Evolutionary conservation across 148 eudicot genomes (phyloP), one percentile per base, ranked within the genome.

Genomic region (Rhododendron williamsianum): DNA sequence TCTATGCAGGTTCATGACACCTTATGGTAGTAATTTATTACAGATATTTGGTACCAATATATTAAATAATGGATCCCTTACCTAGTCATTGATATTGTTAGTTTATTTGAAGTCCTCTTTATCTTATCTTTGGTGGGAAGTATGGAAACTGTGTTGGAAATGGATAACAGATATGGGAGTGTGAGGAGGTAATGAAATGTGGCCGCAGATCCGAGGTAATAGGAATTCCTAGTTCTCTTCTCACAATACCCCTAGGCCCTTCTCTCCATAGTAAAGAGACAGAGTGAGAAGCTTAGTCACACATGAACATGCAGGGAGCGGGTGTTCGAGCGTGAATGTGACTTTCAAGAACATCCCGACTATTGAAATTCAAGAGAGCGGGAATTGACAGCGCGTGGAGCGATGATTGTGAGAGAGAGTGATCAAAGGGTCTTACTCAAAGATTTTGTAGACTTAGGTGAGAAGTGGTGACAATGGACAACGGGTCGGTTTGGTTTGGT

Each of bases 101-200:
- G 1, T 80, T 86, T 82, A 82, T 82, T 81, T 86, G 71, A 73
- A 33, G 19, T 56, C 78, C 25, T 73, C 71, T 78, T 41, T 82
- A 86, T 83, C 88, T 86, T 86, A 86, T 86, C 85, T 67, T 77
- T 74, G 52, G 35, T 63, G 78, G 82, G 74, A 63, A 33, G 82
- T 67, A 60, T 86, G 77, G 82, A 82, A 82, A 23, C 60, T 10
- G 58, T 81, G 60, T 74, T 83, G 85, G 67, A 52, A 51, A 72
- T 83, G 82, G 67, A 71, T 72, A 72, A 21, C 43, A 71, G 67
- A 38, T n/a, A 43, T 80, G 83, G 78, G 76, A 9, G 82, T 56
- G 78, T 21, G 43, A 76, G 84, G 41, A 82, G 82, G 80, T 52
- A 46, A 60, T 82, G 77, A 30, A 86, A 78, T 69, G 78, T 82